phyloP scores from a whole-genome alignment of 2,329 filamentous ascomycete genomes.

The Zasmidium angulare region DNA sequence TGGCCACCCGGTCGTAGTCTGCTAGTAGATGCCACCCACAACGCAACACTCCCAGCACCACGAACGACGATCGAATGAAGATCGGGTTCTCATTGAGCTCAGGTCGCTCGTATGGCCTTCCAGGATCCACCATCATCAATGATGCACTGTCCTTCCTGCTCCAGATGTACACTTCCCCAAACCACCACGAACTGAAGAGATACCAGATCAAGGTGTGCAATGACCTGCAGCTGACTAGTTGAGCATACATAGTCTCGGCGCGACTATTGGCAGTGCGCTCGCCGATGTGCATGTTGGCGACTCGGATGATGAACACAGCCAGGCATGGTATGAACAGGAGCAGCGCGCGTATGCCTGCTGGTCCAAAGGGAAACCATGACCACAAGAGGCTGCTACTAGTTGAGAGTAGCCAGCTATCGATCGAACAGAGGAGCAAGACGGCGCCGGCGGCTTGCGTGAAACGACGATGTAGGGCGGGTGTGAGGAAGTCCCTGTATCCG shows the following conservation, averaged over 20 bases:
- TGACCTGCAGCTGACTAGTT: constrained; percentile 40
- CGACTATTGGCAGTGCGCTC: constrained; percentile 66
- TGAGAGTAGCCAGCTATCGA: constrained; percentile 68
- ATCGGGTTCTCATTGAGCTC: constrained; percentile 83
- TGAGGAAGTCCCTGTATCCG: constrained; percentile 84
- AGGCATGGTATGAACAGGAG: constrained; percentile 76
- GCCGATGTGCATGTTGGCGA: constrained; percentile 50
- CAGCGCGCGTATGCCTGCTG: constrained; percentile 69
- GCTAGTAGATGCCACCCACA: constrained; percentile 59
- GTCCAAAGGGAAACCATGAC: constrained; percentile 81
- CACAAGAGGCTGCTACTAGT: constrained; percentile 63
- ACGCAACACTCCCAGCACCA: constrained; percentile 61
- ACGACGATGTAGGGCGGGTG: constrained; percentile 80
- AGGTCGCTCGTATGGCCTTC: constrained; percentile 65
- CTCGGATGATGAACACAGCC: constrained; percentile 78
- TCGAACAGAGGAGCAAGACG: constrained; percentile 70
- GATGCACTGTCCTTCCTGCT: constrained; percentile 56
- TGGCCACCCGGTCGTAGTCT: constrained; percentile 69
- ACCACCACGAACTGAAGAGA: constrained; percentile 72
- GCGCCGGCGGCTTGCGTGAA: constrained; percentile 76
- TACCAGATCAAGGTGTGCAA: constrained; percentile 69
- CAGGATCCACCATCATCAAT: constrained; percentile 73
- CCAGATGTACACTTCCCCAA: constrained; percentile 78
- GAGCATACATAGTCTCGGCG: constrained; percentile 61
- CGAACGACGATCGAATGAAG: constrained; percentile 70